Evolutionary conservation across 805 yeast genomes (phyloP), one percentile per base, ranked within the genome.

Genomic region (Wickerhamiella spandovensis): DNA sequence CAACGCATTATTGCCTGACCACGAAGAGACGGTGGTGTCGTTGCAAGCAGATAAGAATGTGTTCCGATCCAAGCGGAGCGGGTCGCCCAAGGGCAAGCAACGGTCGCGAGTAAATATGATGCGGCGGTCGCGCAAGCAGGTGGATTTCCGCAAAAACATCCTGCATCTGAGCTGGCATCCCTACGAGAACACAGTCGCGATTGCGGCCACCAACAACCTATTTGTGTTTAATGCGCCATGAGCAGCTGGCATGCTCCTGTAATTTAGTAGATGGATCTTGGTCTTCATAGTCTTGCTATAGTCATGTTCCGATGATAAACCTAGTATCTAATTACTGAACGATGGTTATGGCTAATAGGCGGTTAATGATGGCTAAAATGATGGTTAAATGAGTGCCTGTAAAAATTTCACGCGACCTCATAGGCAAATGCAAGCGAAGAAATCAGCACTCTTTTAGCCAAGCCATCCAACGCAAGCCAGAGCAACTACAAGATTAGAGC

Each of bases 121-220:
- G 70, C 67, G 78, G 54, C 75, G 83, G 64, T 74, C 77, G 48
- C 79, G 79, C 61, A 88, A 81, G 62, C 76, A 79, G 57, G 84
- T 89, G 57, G 97, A 94, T 69, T 92, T 89, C 72, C 87, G 89
- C 68, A 90, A 89, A 74, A 82, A 86, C 67, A 89, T 92, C 53
- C 74, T 90, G 67, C 97, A 92, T 69, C 74, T 88, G 67, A 87
- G 97, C 66, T 92, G 99, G 98, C 98, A 92, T 73, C 98, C 99
- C 56, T 75, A 73, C 58, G 98, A 94, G 70, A 87, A 92, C 70
- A 81, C 92, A 48, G 95, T 92, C 58, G 98, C 98, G 43, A 85
- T 92, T 63, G 97, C 97, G 46, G 97, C 98, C 18, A 92, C 99
- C 21, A 94, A 92, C 72, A 92, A 92, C 70, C 58, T 68, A 49